Conservation (phyloP, 441 rosid species). For the Euphorbia celastroides region DNA sequence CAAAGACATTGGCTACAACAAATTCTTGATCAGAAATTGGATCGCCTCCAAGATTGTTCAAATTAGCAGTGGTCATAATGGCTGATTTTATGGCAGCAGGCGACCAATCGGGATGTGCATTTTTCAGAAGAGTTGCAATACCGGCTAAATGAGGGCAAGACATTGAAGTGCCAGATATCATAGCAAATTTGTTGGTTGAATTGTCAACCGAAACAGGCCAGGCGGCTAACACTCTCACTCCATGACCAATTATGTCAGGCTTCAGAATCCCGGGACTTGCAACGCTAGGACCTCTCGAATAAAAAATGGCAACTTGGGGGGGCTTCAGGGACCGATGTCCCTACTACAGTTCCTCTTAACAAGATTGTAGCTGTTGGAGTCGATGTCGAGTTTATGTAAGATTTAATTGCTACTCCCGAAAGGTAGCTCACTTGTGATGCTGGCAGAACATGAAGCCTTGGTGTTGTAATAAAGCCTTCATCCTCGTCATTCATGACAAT, state of each 20-base stretch:
- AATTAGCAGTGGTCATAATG: conserved; percentile 55
- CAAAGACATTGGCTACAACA: conserved; percentile 21
- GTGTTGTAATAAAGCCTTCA: conserved; percentile 22
- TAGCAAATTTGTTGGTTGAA: conserved; percentile 34
- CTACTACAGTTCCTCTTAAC: conserved; percentile 27
- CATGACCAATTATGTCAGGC: conserved; percentile 21
- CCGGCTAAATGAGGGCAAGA: conserved; percentile 88
- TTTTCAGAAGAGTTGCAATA: conserved; percentile 68
- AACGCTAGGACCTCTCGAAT: conserved; percentile 28
- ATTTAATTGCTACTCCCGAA: conserved; percentile 20
- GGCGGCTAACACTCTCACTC: conserved; percentile 29
- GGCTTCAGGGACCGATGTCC: conserved; percentile 14
- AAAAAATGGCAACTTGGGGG: conserved; percentile 26
- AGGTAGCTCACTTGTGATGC: conserved; percentile 23
- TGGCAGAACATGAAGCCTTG: conserved; percentile 25
- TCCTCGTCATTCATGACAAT: conserved; percentile 21
- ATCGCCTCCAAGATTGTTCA: conserved; percentile 9
- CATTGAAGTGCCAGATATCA: conserved; percentile 89
- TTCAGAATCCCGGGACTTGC: conserved; percentile 24
- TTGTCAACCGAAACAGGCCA: conserved; percentile 23
- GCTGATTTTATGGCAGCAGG: conserved; percentile 63
- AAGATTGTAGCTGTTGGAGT: conserved; percentile 20
- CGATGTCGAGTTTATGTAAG: conserved; percentile 21
- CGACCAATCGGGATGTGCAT: conserved; percentile 52
- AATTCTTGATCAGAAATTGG: conserved; percentile 17